These are phyloP conservation scores for Sugiyamaella qingdaonensis DNA, from an alignment of 805 yeast species.

Conservation along the genomic window DNA sequence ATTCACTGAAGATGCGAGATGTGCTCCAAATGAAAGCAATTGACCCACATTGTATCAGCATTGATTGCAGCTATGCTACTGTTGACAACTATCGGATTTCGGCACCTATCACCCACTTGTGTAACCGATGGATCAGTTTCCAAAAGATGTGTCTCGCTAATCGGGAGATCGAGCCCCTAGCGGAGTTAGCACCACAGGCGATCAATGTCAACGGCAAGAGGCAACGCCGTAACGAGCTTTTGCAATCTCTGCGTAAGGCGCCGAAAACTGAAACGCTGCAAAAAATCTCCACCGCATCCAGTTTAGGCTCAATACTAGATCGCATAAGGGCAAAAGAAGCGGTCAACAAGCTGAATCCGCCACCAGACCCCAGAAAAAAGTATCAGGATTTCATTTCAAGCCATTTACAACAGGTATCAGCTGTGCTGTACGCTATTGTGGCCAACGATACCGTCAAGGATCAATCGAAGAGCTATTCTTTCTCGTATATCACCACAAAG, in stretches of 20 bases:
- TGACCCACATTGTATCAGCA: conserved; percentile 24
- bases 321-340: conserved; percentile 32
- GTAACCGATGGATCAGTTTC: background rate
- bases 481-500: conserved; percentile 22
- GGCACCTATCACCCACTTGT: background rate
- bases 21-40: conserved; percentile 22
- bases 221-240: background rate
- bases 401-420: conserved; percentile 23
- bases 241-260: background rate
- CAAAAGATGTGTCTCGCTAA: background rate
- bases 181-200: background rate
- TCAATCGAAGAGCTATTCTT: conserved; percentile 16
- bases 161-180: background rate
- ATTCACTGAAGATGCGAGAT: conserved; percentile 18
- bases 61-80: conserved; percentile 5
- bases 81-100: conserved; percentile 1
- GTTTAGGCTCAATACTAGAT: conserved; percentile 24
- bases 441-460: conserved; percentile 2
- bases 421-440: conserved; percentile 22
- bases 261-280: conserved; percentile 1
- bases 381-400: conserved; percentile 22
- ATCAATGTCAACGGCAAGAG: background rate
- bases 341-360: conserved; percentile 1
- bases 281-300: background rate
- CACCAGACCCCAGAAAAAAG: conserved; percentile 3